These are phyloP conservation scores for Cyclotella choctawhatcheeana DNA, from an alignment of 108 stramenopile genomes.

Conservation along the genomic window DNA sequence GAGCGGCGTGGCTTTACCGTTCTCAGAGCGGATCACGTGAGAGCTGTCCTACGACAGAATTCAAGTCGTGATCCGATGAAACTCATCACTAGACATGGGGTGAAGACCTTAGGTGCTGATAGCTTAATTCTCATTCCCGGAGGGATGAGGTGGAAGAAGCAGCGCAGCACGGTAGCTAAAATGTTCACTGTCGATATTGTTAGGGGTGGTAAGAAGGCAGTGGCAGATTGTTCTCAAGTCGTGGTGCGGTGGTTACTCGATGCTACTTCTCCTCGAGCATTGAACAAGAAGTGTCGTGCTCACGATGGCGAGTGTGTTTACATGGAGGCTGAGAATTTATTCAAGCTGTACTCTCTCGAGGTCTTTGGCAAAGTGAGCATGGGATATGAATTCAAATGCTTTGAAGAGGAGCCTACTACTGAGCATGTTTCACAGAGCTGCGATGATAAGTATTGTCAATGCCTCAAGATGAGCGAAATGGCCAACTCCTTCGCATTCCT, in stretches of 20 bases:
- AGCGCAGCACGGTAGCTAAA: constrained; percentile 10
- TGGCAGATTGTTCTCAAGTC: constrained; percentile 10
- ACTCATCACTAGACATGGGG: constrained; percentile 24
- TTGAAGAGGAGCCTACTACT: constrained; percentile 1
- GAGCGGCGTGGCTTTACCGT: constrained; percentile 6
- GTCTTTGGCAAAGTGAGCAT: constrained; percentile 36
- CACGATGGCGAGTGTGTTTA: background rate
- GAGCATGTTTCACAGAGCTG: too few relatives aligned
- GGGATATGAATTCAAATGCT: constrained; percentile 36
- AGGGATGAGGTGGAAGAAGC: constrained; percentile 14
- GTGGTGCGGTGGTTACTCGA: constrained; percentile 22
- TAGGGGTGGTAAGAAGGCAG: background rate
- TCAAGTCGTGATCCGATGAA: constrained; percentile 18
- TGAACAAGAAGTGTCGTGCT: background rate
- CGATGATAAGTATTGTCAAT: background rate
- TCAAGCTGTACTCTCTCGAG: constrained; percentile 32
- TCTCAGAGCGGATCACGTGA: constrained; percentile 18
- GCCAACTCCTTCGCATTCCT: constrained; percentile 41
- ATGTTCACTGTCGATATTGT: constrained; percentile 24
- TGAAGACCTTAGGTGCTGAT: constrained; percentile 29
- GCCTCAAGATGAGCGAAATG: constrained; percentile 5
- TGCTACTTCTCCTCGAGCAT: background rate
- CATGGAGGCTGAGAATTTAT: constrained; percentile 28
- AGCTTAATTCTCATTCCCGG: constrained; percentile 34
- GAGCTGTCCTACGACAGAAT: constrained; percentile 21